Evolutionary conservation across 1,284 basidiomycete species (phyloP), one percentile per base, ranked within the genome.

Genomic region (Ustilago trichophora): DNA sequence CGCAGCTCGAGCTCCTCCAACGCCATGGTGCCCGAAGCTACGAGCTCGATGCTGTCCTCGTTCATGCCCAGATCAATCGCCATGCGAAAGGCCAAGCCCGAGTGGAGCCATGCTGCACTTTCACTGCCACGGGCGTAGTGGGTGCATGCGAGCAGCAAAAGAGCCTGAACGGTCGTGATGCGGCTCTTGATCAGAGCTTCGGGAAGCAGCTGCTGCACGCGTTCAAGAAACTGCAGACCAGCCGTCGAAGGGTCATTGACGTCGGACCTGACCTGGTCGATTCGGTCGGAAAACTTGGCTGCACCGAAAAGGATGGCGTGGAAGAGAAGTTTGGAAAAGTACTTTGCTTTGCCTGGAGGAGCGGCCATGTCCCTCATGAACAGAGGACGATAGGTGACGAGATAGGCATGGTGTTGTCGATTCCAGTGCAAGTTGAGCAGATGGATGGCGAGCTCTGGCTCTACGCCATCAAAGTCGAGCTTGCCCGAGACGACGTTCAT

Each of bases 371-470:
- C 78, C 0, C 76, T 58, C 53, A 69, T 80, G 51, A 80, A 80
- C 12, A 75, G 53, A 43, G 62, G 58, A 21, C 77, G 68, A 38
- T 80, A 80, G 2, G 76, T 77, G 40, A 80, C 73, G 26, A 78
- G 59, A 35, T 77, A 77, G 6, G 75, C 78, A 40, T 73, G 73
- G 34, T 80, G 78, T 37, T 80, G 78, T n/a, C 78, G 52, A 54
- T 80, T 78, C 72, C 77, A 80, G 36, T 80, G 78, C 21, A 80
- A 50, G 12, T 68, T 77, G 12, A 80, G 69, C 22, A 80, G 53
- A 35, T 80, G 76, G 33, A 76, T 62, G 1, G 65, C 76, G 1
- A 80, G 57, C 32, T 79, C 77, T 6, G 77, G 72, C 9, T 67
- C 62, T 15, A 74, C 64, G 1, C 77, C 78, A 44, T 80, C 78